Conservation (phyloP, 2,329 filamentous ascomycete genomes). For the Ascochyta viciae-villosae region DNA sequence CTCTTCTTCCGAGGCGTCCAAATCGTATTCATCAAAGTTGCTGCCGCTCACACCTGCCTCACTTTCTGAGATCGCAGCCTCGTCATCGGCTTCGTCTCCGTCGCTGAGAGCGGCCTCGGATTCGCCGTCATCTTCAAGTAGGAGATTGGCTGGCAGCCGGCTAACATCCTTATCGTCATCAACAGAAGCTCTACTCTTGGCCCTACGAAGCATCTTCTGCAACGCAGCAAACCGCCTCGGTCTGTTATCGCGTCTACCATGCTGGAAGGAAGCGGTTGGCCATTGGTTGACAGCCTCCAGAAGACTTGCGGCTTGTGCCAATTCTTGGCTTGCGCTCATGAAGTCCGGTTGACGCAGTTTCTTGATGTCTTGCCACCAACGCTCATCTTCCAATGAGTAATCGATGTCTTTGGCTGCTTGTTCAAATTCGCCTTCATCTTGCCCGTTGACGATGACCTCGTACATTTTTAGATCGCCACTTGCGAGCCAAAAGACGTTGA, state of each 20-base stretch:
- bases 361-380: slow-evolving; percentile 84
- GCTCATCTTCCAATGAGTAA: slow-evolving; percentile 71
- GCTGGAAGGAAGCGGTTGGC: slow-evolving; percentile 62
- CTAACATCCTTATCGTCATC: slow-evolving; percentile 61
- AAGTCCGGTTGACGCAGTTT: slow-evolving; percentile 50
- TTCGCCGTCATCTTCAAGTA: slow-evolving; percentile 38
- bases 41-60: slow-evolving; percentile 40
- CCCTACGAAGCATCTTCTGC: slow-evolving; percentile 67
- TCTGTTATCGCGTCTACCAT: slow-evolving; percentile 54
- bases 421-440: slow-evolving; percentile 56
- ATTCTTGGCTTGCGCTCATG: slow-evolving; percentile 52
- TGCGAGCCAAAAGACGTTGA: slow-evolving; percentile 82
- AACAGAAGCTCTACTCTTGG: slow-evolving; percentile 60
- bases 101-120: slow-evolving; percentile 49
- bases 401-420: slow-evolving; percentile 69
- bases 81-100: slow-evolving; percentile 34
- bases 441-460: slow-evolving; percentile 77
- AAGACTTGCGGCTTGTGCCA: slow-evolving; percentile 54
- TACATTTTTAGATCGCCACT: slow-evolving; percentile 76
- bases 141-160: slow-evolving; percentile 68
- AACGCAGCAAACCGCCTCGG: slow-evolving; percentile 64
- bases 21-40: slow-evolving; percentile 45
- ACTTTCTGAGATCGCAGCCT: slow-evolving; percentile 40
- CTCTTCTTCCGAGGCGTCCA: slow-evolving; percentile 43
- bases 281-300: slow-evolving; percentile 55